phyloP scores from a whole-genome alignment of 495 filamentous ascomycete genomes.

The Tuber umbilicatum region DNA sequence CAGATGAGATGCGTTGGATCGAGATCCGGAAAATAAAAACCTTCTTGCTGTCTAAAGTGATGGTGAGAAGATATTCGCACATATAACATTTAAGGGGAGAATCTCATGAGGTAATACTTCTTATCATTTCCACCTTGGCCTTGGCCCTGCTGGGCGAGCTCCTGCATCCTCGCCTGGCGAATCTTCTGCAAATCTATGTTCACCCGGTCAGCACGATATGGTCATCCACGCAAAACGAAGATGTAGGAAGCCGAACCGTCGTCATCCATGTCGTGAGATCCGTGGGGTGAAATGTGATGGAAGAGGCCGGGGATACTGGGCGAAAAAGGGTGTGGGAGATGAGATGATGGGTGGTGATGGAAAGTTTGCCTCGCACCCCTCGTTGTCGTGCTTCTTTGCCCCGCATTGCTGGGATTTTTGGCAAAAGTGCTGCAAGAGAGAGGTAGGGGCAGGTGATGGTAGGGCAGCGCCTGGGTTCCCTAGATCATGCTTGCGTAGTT shows the following conservation, averaged over 20 bases:
- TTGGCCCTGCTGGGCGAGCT: conserved; percentile 32
- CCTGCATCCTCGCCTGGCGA: conserved; percentile 37
- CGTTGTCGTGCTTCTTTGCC: conserved; percentile 9
- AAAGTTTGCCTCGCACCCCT: conserved; percentile 17
- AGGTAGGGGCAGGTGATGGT: not conserved
- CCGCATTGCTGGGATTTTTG: conserved; percentile 12
- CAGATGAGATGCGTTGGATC: not conserved
- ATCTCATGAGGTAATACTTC: conserved; percentile 19
- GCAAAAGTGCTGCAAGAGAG: not conserved
- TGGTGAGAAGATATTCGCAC: not conserved
- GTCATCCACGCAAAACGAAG: not conserved
- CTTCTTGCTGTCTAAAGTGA: conserved; percentile 32
- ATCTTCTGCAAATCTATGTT: conserved; percentile 38
- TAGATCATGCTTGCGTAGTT: not conserved
- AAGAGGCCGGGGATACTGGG: not conserved
- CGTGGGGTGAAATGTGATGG: not conserved
- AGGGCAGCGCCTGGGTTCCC: not conserved
- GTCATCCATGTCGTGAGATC: conserved; percentile 28
- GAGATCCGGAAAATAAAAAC: conserved; percentile 8
- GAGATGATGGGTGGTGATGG: not conserved
- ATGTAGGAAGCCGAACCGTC: conserved; percentile 26
- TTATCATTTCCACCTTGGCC: conserved; percentile 25
- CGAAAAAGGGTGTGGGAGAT: not conserved
- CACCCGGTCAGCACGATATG: not conserved
- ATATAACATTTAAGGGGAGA: not conserved